These are phyloP conservation scores for Lithospermum erythrorhizon DNA, from an alignment of 257 asterid genomes.

Conservation along the genomic window DNA sequence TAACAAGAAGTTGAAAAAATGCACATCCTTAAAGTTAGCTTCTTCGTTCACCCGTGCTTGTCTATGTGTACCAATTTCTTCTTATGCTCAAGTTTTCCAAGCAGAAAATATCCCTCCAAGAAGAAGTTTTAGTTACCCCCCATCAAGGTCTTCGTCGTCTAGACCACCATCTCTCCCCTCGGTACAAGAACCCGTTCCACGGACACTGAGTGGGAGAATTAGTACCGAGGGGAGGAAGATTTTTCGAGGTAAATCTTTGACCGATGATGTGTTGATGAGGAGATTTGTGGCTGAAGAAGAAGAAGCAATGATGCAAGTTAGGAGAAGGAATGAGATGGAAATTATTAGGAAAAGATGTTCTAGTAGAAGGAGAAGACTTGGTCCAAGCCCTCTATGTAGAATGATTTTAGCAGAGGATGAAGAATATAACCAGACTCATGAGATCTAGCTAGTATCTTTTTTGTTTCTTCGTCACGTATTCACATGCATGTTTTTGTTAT, in stretches of 20 bases:
- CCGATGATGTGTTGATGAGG: slow-evolving; percentile 74
- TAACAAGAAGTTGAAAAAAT: slow-evolving; percentile 51
- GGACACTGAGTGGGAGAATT: slow-evolving; percentile 55
- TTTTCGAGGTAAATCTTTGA: slow-evolving; percentile 70
- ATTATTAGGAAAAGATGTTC: slow-evolving; percentile 60
- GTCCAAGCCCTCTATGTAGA: slow-evolving; percentile 82
- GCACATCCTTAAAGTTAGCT: slow-evolving; percentile 62
- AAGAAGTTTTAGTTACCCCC: slow-evolving; percentile 63
- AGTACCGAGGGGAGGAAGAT: slow-evolving; percentile 65
- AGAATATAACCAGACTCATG: neutral
- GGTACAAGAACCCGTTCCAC: slow-evolving; percentile 18
- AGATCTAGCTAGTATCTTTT: neutral
- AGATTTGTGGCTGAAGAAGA: slow-evolving; percentile 84
- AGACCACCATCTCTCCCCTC: neutral
- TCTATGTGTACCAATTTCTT: slow-evolving; percentile 73
- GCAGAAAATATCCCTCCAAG: slow-evolving; percentile 54
- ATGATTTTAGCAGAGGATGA: slow-evolving; percentile 56
- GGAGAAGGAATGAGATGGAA: slow-evolving; percentile 79
- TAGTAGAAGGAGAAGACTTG: slow-evolving; percentile 54
- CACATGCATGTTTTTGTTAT: neutral
- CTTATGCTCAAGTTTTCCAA: slow-evolving; percentile 66
- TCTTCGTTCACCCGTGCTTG: slow-evolving; percentile 75
- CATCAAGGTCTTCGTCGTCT: slow-evolving; percentile 28
- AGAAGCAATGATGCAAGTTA: slow-evolving; percentile 72
- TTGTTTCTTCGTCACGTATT: too few relatives aligned